These are phyloP conservation scores for Myxozyma lipomycoides DNA, from an alignment of 805 yeast genomes.

Conservation along the genomic window DNA sequence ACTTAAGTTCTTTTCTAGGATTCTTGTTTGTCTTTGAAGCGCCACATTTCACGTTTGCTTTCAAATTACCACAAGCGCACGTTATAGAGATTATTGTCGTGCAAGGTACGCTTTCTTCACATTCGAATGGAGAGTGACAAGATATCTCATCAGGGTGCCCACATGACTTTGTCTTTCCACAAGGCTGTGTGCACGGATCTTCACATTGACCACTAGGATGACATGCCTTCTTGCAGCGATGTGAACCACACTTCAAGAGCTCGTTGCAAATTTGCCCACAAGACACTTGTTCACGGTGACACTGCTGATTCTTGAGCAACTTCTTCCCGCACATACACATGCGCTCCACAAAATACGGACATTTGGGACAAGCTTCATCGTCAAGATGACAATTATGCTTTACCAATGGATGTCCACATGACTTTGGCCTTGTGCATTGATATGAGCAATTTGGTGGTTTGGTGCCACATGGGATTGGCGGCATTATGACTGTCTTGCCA, in stretches of 20 bases:
- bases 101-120: constrained; percentile 49
- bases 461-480: constrained; percentile 38
- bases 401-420: constrained; percentile 35
- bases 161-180: constrained; percentile 55
- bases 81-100: constrained; percentile 46
- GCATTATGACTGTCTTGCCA: constrained; percentile 33
- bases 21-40: constrained; percentile 39
- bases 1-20: constrained; percentile 45
- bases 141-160: constrained; percentile 60
- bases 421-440: constrained; percentile 30
- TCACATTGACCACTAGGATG: constrained; percentile 60
- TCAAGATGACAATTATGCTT: constrained; percentile 75
- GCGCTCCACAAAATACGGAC: constrained; percentile 59
- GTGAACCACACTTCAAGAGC: constrained; percentile 47
- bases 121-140: constrained; percentile 57
- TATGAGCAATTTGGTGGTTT: constrained; percentile 31
- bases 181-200: constrained; percentile 53
- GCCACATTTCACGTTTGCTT: constrained; percentile 53
- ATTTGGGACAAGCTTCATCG: constrained; percentile 63
- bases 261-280: constrained; percentile 66
- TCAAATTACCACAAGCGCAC: constrained; percentile 64
- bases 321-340: constrained; percentile 59
- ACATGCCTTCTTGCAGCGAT: constrained; percentile 53
- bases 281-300: constrained; percentile 64
- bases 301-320: constrained; percentile 56